Percentiles rank a stretch among this genome's conserved stretches.
These are phyloP conservation scores for Malassezia caprae DNA, from an alignment of 1,284 basidiomycete species.

Conservation along the genomic window DNA sequence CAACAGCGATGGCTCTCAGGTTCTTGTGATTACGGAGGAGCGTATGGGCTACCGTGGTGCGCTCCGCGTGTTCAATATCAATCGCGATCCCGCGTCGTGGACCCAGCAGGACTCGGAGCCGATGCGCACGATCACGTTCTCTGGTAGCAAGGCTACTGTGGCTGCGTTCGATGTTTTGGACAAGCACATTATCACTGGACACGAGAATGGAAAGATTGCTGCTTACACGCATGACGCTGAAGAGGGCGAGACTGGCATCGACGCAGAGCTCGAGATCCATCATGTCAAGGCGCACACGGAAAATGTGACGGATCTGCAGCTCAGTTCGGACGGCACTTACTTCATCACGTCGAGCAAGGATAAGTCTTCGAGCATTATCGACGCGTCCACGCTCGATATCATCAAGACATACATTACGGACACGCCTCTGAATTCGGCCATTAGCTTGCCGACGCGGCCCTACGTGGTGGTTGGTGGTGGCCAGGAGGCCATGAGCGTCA, in stretches of 20 bases:
- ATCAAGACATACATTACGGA: constrained; percentile 90
- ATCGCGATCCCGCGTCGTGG: constrained; percentile 39
- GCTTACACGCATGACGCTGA: constrained; percentile 44
- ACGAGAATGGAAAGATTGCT: constrained; percentile 83
- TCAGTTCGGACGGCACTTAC: constrained; percentile 80
- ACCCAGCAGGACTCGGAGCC: constrained; percentile 37
- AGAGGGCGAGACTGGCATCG: constrained; percentile 52
- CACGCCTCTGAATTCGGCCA: constrained; percentile 89
- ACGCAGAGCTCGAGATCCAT: constrained; percentile 78
- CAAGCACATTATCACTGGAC: constrained; percentile 76
- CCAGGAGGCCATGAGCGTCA: constrained; percentile 95
- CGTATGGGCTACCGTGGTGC: constrained; percentile 65
- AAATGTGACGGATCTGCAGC: constrained; percentile 70
- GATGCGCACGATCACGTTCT: constrained; percentile 44
- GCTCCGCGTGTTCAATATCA: constrained; percentile 75
- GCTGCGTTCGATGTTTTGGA: constrained; percentile 77
- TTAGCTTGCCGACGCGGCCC: constrained; percentile 70
- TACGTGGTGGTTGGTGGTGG: constrained; percentile 75
- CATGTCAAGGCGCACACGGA: constrained; percentile 36
- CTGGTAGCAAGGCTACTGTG: constrained; percentile 69
- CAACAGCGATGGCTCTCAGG: constrained; percentile 59
- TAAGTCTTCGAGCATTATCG: constrained; percentile 85
- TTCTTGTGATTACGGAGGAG: constrained; percentile 87
- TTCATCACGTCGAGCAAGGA: constrained; percentile 95
- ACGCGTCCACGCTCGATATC: constrained; percentile 73